Conservation (phyloP, 495 filamentous ascomycete genomes). For the Penicillium salamii region DNA sequence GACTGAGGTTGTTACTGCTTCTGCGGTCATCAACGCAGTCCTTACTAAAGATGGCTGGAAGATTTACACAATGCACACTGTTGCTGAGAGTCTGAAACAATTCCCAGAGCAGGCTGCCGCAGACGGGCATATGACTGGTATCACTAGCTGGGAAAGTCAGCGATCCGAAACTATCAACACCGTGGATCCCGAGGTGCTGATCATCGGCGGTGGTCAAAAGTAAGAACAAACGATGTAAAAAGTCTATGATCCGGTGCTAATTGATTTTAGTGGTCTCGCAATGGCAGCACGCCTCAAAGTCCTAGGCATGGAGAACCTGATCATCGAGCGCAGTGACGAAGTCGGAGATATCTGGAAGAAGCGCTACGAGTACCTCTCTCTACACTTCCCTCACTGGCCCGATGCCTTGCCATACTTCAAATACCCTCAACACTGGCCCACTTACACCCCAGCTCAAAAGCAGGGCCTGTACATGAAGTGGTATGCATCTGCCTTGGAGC, state of each 20-base stretch:
- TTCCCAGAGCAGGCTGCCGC: slow-evolving; percentile 14
- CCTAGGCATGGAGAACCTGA: slow-evolving; percentile 54
- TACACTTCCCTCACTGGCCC: slow-evolving; percentile 67
- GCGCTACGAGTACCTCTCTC: slow-evolving; percentile 49
- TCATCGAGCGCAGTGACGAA: slow-evolving; percentile 57
- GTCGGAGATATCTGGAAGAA: slow-evolving; percentile 71
- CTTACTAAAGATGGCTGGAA: slow-evolving; percentile 19
- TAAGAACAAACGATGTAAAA: slow-evolving; percentile 9
- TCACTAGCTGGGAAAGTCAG: slow-evolving; percentile 23
- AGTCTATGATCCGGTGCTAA: neutral
- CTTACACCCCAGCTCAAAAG: slow-evolving; percentile 70
- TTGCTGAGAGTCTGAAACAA: slow-evolving; percentile 18
- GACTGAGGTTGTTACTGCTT: slow-evolving; percentile 21
- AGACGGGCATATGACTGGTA: slow-evolving; percentile 26
- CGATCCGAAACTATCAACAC: slow-evolving; percentile 18
- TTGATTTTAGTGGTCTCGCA: slow-evolving; percentile 21
- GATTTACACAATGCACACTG: slow-evolving; percentile 25
- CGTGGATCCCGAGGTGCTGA: slow-evolving; percentile 22
- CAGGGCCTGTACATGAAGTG: slow-evolving; percentile 64
- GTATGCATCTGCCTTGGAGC: slow-evolving; percentile 62
- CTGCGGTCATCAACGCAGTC: slow-evolving; percentile 24
- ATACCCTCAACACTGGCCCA: slow-evolving; percentile 58
- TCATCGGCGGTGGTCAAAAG: slow-evolving; percentile 26
- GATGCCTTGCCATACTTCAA: slow-evolving; percentile 64
- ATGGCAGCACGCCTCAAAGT: slow-evolving; percentile 61